These are phyloP conservation scores for Saturnispora diversa DNA, from an alignment of 805 yeast species.

Conservation along the genomic window DNA sequence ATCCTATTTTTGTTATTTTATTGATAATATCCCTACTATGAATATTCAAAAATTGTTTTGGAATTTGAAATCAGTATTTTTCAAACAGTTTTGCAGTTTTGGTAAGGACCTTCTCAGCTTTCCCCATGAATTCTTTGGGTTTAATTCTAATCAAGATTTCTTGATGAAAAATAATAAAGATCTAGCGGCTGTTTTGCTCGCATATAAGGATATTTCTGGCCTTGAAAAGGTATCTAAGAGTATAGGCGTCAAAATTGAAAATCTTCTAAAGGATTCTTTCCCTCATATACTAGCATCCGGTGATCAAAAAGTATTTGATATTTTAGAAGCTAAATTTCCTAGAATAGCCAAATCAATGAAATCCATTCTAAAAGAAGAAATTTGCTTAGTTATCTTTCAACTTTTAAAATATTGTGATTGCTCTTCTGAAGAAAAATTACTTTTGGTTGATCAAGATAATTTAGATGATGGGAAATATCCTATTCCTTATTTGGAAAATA, in stretches of 20 bases:
- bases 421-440: conserved; percentile 11
- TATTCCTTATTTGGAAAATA: not conserved
- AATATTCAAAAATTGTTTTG: conserved; percentile 25
- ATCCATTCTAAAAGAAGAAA: conserved; percentile 19
- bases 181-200: conserved; percentile 33
- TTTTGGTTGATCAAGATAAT: not conserved
- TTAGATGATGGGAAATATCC: too few relatives aligned
- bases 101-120: conserved; percentile 28
- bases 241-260: conserved; percentile 2
- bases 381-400: conserved; percentile 30
- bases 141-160: conserved; percentile 26
- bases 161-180: conserved; percentile 29
- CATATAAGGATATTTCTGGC: conserved; percentile 21
- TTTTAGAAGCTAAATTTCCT: conserved; percentile 13
- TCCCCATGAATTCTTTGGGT: conserved; percentile 37
- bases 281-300: conserved; percentile 34
- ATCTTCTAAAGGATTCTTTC: conserved; percentile 22
- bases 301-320: conserved; percentile 20
- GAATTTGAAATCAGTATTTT: conserved; percentile 28
- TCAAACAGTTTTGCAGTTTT: conserved; percentile 39
- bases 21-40: conserved; percentile 21
- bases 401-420: conserved; percentile 36
- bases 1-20: conserved; percentile 27
- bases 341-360: conserved; percentile 10
- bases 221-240: conserved; percentile 16